Evolutionary conservation across 1,284 basidiomycete genomes (phyloP).

Genomic region (Meira nashicola): DNA sequence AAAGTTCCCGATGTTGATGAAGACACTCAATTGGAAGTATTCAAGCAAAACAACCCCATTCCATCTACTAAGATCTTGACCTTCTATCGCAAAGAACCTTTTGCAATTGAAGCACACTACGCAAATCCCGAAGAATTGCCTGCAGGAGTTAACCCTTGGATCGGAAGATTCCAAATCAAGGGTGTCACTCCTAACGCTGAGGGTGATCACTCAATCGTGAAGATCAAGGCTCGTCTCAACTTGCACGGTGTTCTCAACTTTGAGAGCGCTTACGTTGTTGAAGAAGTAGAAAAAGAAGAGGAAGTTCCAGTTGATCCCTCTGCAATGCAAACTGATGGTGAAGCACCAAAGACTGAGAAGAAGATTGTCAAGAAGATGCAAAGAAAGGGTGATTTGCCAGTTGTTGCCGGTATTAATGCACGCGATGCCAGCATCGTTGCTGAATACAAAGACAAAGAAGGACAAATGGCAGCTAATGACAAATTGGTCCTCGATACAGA

Average conservation of each 20-base stretch:
- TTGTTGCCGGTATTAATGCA: conserved; percentile 38
- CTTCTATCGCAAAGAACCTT: conserved; percentile 53
- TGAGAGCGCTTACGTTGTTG: conserved; percentile 50
- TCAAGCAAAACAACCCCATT: conserved; percentile 52
- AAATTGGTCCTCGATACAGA: conserved; percentile 53
- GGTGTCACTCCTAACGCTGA: conserved; percentile 47
- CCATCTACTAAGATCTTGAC: conserved; percentile 53
- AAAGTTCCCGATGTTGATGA: conserved; percentile 50
- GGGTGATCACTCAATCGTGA: conserved; percentile 52
- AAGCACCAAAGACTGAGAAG: conserved; percentile 48
- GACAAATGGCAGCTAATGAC: conserved; percentile 49
- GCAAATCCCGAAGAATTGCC: conserved; percentile 40
- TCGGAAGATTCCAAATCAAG: conserved; percentile 49
- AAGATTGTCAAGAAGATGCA: conserved; percentile 52
- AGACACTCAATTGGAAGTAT: conserved; percentile 51
- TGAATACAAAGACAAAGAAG: conserved; percentile 47
- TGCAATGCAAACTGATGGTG: conserved; percentile 41
- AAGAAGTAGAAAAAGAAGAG: conserved; percentile 52
- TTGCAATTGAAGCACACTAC: conserved; percentile 48
- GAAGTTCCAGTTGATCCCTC: conserved; percentile 46
- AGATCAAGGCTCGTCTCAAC: conserved; percentile 52
- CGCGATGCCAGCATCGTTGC: conserved; percentile 38
- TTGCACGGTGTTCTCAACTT: conserved; percentile 51
- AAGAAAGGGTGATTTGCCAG: conserved; percentile 47
- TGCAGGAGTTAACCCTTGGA: conserved; percentile 46